Evolutionary conservation across 257 asterid genomes (phyloP).

Genomic region (Nicotiana paniculata): DNA sequence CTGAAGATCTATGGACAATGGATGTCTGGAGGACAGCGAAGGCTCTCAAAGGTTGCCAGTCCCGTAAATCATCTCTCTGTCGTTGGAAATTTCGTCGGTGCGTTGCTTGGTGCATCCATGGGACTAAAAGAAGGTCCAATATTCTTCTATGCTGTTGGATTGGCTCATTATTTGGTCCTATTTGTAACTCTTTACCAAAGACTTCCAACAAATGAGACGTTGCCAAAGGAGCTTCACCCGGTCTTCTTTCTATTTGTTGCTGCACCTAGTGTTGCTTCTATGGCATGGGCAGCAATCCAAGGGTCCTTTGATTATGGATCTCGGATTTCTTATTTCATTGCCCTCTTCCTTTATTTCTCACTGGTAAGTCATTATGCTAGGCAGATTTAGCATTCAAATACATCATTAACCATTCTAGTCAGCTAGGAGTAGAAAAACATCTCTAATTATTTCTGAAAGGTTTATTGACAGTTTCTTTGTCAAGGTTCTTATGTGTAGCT

Average conservation of each 20-base stretch:
- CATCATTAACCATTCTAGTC: neutral
- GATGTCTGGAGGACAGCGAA: conserved; percentile 88
- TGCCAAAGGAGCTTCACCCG: conserved; percentile 91
- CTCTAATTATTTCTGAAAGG: neutral
- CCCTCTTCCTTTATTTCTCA: conserved; percentile 77
- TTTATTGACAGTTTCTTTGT: neutral
- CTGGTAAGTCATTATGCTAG: conserved; percentile 36
- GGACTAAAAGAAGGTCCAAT: conserved; percentile 83
- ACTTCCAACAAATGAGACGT: conserved; percentile 82
- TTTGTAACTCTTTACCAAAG: conserved; percentile 91
- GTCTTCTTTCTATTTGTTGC: conserved; percentile 90
- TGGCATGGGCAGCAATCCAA: conserved; percentile 85
- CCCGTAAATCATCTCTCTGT: conserved; percentile 71
- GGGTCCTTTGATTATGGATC: conserved; percentile 71
- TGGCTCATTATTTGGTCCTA: conserved; percentile 74
- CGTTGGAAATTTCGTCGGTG: conserved; percentile 84
- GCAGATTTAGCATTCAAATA: neutral
- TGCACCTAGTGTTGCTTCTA: conserved; percentile 86
- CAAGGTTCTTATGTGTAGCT: no score
- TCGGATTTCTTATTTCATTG: conserved; percentile 64
- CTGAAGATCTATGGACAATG: conserved; percentile 88
- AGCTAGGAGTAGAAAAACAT: neutral
- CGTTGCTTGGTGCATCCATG: conserved; percentile 86
- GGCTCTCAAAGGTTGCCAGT: conserved; percentile 88
- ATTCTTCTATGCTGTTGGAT: conserved; percentile 81